These are phyloP conservation scores for Trypanosoma theileri DNA, from an alignment of 208 protist genomes.

Conservation along the genomic window DNA sequence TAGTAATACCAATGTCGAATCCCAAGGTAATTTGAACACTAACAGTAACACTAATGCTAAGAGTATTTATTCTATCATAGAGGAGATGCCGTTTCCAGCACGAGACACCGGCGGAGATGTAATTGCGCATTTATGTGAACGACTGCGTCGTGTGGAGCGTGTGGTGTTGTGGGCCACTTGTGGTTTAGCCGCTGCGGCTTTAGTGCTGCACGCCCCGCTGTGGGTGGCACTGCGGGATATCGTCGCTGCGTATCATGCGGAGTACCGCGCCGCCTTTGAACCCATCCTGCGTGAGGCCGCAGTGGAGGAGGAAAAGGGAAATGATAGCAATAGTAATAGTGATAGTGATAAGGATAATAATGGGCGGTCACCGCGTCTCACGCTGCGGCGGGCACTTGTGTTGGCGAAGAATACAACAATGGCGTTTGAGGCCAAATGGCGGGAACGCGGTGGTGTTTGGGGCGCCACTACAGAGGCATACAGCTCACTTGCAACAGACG, in stretches of 20 bases:
- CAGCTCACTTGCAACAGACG: conserved; percentile 15
- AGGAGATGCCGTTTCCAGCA: conserved; percentile 55
- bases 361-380: conserved; percentile 14
- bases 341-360: too few relatives aligned
- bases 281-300: conserved; percentile 39
- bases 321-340: too few relatives aligned
- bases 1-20: conserved; percentile 19
- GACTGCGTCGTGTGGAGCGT: conserved; percentile 33
- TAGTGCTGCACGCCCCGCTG: conserved; percentile 55
- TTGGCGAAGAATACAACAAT: conserved; percentile 65
- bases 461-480: conserved; percentile 30
- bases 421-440: conserved; percentile 51
- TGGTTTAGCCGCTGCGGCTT: conserved; percentile 26
- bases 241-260: conserved; percentile 38
- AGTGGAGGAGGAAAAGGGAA: conserved; percentile 17
- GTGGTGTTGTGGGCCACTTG: conserved; percentile 36
- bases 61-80: too few relatives aligned
- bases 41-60: too few relatives aligned
- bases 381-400: conserved; percentile 46
- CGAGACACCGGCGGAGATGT: conserved; percentile 41
- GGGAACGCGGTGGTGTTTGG: conserved; percentile 39
- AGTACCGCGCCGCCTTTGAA: conserved; percentile 40
- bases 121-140: conserved; percentile 39
- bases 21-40: background rate
- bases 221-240: conserved; percentile 24